Base-by-base conservation (phyloP, 176 grass and related monocot genomes). In the Hsuehochloa calcarea region DNA sequence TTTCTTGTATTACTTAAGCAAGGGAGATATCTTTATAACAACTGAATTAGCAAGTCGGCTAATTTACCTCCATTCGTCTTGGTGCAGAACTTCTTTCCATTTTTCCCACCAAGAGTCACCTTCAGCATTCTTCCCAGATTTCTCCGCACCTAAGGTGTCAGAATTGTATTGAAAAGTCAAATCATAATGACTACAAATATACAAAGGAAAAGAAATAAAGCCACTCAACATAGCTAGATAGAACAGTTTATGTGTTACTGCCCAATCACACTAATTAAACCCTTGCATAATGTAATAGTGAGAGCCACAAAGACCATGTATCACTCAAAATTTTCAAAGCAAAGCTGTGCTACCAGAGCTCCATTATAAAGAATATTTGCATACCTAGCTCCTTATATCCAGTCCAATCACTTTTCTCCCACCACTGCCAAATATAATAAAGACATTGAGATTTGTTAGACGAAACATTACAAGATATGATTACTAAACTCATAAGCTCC, bases 21-120 rank as follows among this genome's bases (percentile, higher is more conserved):
- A 35, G 70, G 72, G 65, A 40, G 4, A 34, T 43, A 67, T 74
- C 23, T 8, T 77, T 56, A 23, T 75, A 79, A 83, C 62, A 19
- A 83, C 6, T 64, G 55, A 72, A 78, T 60, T 45, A 54, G 49
- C 40, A 72, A 23, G 8, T 38, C 6, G 34, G 25, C 51, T 46
- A 69, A 64, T 54, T 92, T 85, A 99, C 96, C 93, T 96, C 96
- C 96, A 99, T 84, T 96, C 91, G 72, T 99, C 96, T 85, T 99
- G 96, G 74, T 99, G 93, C 63, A 99, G 81, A 92, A 99, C 90
- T 89, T 99, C 96, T 88, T 99, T 93, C 96, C 96, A 99, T 81
- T 92, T 99, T 73, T 96, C 96, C 96, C 93, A 94, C 93, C 93
- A 99, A 51, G 91, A 90, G 77, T 95, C 93, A 64, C 91, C 90